Conservation (phyloP, 164 flowering plant species). For the Chloranthus sessilifolius region DNA sequence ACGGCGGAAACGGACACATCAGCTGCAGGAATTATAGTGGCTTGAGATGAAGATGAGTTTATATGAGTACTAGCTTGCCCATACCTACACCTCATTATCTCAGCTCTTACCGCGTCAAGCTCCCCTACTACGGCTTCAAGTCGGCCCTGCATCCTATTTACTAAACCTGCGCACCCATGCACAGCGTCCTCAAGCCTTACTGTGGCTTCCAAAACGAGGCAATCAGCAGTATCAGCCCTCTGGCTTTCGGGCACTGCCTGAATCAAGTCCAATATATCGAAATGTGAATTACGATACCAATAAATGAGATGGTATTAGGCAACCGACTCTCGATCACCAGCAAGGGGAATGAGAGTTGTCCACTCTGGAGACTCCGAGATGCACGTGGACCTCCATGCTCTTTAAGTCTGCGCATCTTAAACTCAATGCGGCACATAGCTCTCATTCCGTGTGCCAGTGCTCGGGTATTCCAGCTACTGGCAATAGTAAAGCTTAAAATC, state of each 20-base stretch:
- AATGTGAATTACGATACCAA: too few relatives aligned
- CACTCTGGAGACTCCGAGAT: too few relatives aligned
- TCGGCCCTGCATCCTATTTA: constrained; percentile 78
- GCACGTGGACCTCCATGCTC: too few relatives aligned
- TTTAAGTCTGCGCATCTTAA: too few relatives aligned
- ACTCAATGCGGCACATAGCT: too few relatives aligned
- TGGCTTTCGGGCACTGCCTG: constrained; percentile 86
- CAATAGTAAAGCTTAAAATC: too few relatives aligned
- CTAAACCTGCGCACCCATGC: constrained; percentile 95
- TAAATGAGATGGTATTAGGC: too few relatives aligned
- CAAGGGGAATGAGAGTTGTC: too few relatives aligned
- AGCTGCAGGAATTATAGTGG: constrained; percentile 32
- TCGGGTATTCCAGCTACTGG: too few relatives aligned
- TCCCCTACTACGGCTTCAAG: constrained; percentile 72
- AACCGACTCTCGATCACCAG: too few relatives aligned
- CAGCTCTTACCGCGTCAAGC: constrained; percentile 65
- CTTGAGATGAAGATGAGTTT: constrained; percentile 31
- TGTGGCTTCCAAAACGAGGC: constrained; percentile 88
- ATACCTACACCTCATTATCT: constrained; percentile 62
- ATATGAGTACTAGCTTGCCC: constrained; percentile 46
- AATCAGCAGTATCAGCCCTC: constrained; percentile 82
- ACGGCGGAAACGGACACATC: constrained; percentile 39
- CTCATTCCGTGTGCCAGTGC: too few relatives aligned
- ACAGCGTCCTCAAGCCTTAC: constrained; percentile 88
- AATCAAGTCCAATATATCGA: too few relatives aligned